These are phyloP conservation scores for Clarireedia monteithiana DNA, from an alignment of 2,329 filamentous ascomycete genomes.

Conservation along the genomic window DNA sequence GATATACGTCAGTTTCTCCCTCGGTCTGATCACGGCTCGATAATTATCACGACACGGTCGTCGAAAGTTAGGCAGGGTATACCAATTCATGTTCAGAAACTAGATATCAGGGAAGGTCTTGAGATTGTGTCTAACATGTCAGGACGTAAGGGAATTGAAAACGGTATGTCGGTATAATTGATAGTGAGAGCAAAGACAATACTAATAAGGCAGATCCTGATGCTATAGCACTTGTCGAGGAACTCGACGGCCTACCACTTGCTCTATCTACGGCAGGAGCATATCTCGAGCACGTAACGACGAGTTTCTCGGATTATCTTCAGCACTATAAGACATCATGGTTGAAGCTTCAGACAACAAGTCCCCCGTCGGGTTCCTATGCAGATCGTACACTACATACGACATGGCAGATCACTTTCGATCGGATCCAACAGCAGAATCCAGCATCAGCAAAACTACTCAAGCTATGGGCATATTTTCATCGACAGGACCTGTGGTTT, in stretches of 20 bases:
- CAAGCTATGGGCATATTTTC: constrained; percentile 35
- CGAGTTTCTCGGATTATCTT: constrained; percentile 14
- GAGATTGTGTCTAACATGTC: constrained; percentile 21
- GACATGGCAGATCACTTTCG: constrained; percentile 33
- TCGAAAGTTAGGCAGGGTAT: not conserved
- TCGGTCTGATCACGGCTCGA: constrained; percentile 8
- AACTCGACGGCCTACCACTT: constrained; percentile 9
- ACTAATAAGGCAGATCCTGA: constrained; percentile 7
- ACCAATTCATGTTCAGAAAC: constrained; percentile 6
- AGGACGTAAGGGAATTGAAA: constrained; percentile 13
- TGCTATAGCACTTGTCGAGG: constrained; percentile 9
- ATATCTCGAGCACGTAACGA: constrained; percentile 10
- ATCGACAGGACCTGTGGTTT: constrained; percentile 38
- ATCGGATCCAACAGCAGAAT: constrained; percentile 29
- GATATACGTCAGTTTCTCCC: constrained; percentile 11
- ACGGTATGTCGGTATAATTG: constrained; percentile 17
- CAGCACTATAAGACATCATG: constrained; percentile 13
- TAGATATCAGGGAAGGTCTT: constrained; percentile 14
- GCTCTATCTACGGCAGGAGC: constrained; percentile 6
- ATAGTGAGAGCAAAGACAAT: constrained; percentile 4
- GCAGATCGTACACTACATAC: constrained; percentile 12
- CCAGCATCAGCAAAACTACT: constrained; percentile 29
- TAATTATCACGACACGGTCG: constrained; percentile 6
- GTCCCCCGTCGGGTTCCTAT: constrained; percentile 12
- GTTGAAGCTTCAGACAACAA: constrained; percentile 11